These are phyloP conservation scores for Colletotrichum musae DNA, from an alignment of 2,329 filamentous ascomycete genomes.

Conservation along the genomic window DNA sequence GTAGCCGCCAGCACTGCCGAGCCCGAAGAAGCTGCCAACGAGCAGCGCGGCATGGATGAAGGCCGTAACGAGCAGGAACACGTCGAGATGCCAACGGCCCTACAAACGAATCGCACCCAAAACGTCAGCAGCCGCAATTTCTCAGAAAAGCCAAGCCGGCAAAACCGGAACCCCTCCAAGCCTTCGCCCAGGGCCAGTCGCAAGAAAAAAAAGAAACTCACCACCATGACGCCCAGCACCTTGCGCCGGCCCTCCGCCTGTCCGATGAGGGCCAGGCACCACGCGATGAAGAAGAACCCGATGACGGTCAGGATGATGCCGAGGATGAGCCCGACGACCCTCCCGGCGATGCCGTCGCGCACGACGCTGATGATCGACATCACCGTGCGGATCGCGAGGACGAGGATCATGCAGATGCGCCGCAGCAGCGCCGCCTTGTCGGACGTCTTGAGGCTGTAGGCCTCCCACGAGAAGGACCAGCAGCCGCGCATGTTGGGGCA, in stretches of 20 bases:
- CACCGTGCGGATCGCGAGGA: slow-evolving; percentile 29
- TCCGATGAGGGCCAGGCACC: slow-evolving; percentile 33
- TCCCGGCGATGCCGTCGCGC: not conserved
- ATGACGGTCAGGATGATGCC: slow-evolving; percentile 27
- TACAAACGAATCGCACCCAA: not conserved
- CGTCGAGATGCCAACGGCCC: slow-evolving; percentile 32
- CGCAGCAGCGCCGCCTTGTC: slow-evolving; percentile 29
- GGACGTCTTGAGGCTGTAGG: slow-evolving; percentile 29
- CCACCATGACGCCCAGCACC: slow-evolving; percentile 31
- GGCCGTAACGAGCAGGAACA: slow-evolving; percentile 22
- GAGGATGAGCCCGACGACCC: slow-evolving; percentile 18
- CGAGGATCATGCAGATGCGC: slow-evolving; percentile 35
- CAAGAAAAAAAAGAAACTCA: slow-evolving; percentile 10
- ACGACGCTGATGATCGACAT: slow-evolving; percentile 26
- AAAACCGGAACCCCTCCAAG: not conserved
- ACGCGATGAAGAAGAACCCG: slow-evolving; percentile 33
- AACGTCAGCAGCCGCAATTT: not conserved
- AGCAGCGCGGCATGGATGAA: slow-evolving; percentile 29
- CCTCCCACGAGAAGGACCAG: slow-evolving; percentile 36
- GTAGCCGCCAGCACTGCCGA: slow-evolving; percentile 7
- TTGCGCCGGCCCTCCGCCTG: slow-evolving; percentile 34
- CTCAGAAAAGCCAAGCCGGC: slow-evolving; percentile 7
- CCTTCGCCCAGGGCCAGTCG: too few species aligned
- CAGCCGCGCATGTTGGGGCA: slow-evolving; percentile 36
- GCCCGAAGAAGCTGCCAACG: slow-evolving; percentile 23